phyloP scores from a whole-genome alignment of 306 rosid genomes.

The Sicyos edulis region DNA sequence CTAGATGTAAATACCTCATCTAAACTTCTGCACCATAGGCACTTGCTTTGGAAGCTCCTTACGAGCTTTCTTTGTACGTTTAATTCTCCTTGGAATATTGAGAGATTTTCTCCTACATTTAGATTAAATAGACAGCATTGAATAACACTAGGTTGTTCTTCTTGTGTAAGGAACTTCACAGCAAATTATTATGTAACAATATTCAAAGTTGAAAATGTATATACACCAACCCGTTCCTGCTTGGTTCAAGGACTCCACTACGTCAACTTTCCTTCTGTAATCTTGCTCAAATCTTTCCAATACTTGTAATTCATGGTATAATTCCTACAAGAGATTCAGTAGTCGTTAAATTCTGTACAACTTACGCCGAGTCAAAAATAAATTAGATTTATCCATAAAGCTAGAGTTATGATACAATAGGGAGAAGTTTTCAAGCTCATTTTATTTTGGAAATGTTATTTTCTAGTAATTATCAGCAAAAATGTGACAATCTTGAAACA shows the following conservation, averaged over 20 bases:
- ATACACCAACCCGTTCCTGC: conserved; percentile 61
- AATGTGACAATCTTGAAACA: not conserved
- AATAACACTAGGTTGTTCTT: not conserved
- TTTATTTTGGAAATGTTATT: not conserved
- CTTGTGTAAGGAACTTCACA: not conserved
- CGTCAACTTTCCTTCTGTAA: conserved; percentile 60
- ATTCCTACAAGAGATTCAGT: conserved; percentile 41
- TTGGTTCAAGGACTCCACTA: conserved; percentile 62
- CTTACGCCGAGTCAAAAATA: not conserved
- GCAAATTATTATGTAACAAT: not conserved
- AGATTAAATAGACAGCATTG: conserved; percentile 19
- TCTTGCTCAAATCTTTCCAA: conserved; percentile 83
- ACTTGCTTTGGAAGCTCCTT: conserved; percentile 74
- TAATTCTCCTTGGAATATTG: conserved; percentile 65
- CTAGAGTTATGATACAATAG: not conserved
- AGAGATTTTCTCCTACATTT: conserved; percentile 70
- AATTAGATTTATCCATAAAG: not conserved
- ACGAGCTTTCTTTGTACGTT: conserved; percentile 78
- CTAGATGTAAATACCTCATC: conserved; percentile 63
- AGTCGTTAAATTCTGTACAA: not conserved
- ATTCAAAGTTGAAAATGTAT: not conserved
- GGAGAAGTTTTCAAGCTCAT: not conserved
- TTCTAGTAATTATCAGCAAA: not conserved
- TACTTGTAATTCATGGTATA: conserved; percentile 69
- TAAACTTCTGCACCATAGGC: conserved; percentile 77